Base-by-base conservation (phyloP, 169 alveolate genomes). In the Cryptosporidium muris region DNA sequence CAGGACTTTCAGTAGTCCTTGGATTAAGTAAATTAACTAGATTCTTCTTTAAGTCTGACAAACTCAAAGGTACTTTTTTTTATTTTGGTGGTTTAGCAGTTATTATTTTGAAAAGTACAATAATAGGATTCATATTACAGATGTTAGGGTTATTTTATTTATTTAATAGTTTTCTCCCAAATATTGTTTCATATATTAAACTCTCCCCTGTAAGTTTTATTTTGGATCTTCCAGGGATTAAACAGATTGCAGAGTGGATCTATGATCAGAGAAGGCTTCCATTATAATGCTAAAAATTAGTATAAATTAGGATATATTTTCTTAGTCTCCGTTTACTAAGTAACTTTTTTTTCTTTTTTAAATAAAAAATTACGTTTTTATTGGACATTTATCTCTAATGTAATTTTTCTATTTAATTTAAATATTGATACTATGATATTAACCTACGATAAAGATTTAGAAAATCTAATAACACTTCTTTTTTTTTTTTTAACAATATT, bases 261-360 rank as follows among this genome's bases (percentile, higher is more conserved):
- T 74, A 74, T 11, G 85, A 74, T 48, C 85, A 74, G 60, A 74
- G 85, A 25, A 74, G 85, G 45, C 85, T 74, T 58, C 85, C 85
- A 25, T 34, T 74, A 8, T 74, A 58, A 60, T 9, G 11, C 14
- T 12, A 14, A 64, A 25, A 25, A 25, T 0, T 2, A 45, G 38
- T 64, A 64, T 64, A 47, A 7, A 45, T 64, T 64, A 4, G 25
- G 25, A 25, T 0, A 0, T 0, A 0, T 0, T 25, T 25, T 25
- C 25, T 25, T 25, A 25, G 25, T 25, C 0, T 25, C 0, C 25
- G 25, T 25, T 25, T 25, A 25, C 25, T 25, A 25, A 25, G 25
- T 25, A 0, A 25, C 25, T 25, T 25, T 25, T 25, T 25, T 25
- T 25, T 25, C 25, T 25, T 25, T 25, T 25, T 25, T 25, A 25